Evolutionary conservation across 1,284 basidiomycete species (phyloP), one percentile per base, ranked within the genome.

Genomic region (Boletus subluridellus): DNA sequence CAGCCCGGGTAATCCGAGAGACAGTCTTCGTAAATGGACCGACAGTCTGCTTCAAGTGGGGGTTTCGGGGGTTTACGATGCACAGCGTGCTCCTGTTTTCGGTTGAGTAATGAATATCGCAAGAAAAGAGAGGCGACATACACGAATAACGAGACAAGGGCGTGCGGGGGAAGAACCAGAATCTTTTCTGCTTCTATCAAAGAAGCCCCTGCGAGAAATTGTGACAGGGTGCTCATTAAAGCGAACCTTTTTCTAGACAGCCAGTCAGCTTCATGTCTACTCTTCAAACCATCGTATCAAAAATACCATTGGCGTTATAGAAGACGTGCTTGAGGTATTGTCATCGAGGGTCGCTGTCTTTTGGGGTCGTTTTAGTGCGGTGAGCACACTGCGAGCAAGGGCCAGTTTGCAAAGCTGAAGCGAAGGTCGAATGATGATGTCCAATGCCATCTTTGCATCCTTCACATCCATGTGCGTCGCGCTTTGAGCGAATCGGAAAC

Each of bases 21-120:
- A 53, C 69, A 73, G 14, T 71, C 72, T 50, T 74, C 69, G 35
- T 71, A 71, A 14, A 72, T 39, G 12, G 72, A 73, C 14, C 11
- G 38, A 12, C 52, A 47, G 48, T 71, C 72, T 37, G 50, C 30
- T 49, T 63, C 59, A 11, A 32, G 42, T 11, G 24, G 26, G 9
- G 56, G 46, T 30, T 61, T 44, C 12, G 52, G 17, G 9, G 32
- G 15, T 5, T 52, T 30, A 24, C 15, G 41, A 28, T 12, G 49
- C 7, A 45, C 51, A 28, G 54, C 57, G 21, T 26, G 49, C 42
- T 54, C 56, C 72, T 73, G 41, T 24, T 44, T 32, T 38, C 4
- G 26, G 12, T 42, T 60, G 11, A 56, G 47, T 48, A 28, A 38
- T 11, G 41, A 28, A 38, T 14, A 44, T 24, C 10, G 11, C 17